Conservation (phyloP, 2,329 filamentous ascomycete species). For the Epichloe scottii region DNA sequence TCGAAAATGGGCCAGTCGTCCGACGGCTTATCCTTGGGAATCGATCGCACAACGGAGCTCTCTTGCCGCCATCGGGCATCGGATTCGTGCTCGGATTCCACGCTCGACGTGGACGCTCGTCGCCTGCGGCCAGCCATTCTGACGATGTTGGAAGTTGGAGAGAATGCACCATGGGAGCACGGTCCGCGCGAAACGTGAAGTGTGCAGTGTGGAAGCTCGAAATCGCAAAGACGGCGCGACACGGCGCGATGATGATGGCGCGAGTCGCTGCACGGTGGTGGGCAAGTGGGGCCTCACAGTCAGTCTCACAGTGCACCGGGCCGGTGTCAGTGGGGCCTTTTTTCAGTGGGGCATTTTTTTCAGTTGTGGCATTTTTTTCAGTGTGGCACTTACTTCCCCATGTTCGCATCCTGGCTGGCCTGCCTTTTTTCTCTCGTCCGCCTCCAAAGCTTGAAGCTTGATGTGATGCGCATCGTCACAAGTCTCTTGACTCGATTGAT, state of each 20-base stretch:
- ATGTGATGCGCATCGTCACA: too few relatives aligned
- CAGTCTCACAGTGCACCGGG: too few relatives aligned
- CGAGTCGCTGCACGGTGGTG: not conserved
- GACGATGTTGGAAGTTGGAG: not conserved
- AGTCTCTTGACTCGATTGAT: not conserved
- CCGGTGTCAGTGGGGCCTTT: too few relatives aligned
- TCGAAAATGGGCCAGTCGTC: constrained; percentile 51
- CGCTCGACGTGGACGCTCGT: constrained; percentile 31
- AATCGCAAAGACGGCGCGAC: not conserved
- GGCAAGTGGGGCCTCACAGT: too few relatives aligned
- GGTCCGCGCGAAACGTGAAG: too few relatives aligned
- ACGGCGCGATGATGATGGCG: not conserved
- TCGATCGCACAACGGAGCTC: constrained; percentile 19
- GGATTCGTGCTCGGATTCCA: constrained; percentile 27
- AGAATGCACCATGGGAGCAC: not conserved
- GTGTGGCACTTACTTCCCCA: too few relatives aligned
- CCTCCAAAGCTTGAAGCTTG: too few relatives aligned
- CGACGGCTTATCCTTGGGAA: constrained; percentile 17
- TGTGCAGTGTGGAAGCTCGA: not conserved
- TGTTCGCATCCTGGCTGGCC: too few relatives aligned
- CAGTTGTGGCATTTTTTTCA: too few relatives aligned
- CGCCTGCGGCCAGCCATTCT: constrained; percentile 28
- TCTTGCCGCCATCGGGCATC: constrained; percentile 24
- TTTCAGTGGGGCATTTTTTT: too few relatives aligned
- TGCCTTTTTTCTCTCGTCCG: too few relatives aligned